Percentiles rank a stretch among this genome's conserved stretches.
These are phyloP conservation scores for Fusarium chuoi DNA, from an alignment of 2,329 filamentous ascomycete species.

Conservation along the genomic window DNA sequence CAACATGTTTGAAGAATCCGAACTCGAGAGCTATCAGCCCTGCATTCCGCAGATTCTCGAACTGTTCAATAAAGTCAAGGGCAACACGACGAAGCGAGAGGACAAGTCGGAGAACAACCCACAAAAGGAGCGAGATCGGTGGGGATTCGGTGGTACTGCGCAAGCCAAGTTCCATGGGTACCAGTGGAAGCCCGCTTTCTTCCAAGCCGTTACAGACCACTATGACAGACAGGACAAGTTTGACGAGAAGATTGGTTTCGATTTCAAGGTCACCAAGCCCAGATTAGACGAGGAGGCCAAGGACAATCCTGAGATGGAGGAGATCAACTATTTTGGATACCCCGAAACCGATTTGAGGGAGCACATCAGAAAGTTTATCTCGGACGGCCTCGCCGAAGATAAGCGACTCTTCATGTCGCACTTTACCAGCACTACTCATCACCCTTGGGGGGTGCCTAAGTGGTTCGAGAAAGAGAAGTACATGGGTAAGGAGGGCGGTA, in stretches of 20 bases:
- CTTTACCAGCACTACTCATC: slow-evolving; percentile 50
- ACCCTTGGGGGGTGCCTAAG: slow-evolving; percentile 43
- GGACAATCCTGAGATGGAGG: slow-evolving; percentile 33
- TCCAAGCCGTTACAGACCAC: slow-evolving; percentile 48
- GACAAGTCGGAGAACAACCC: not conserved
- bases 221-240: slow-evolving; percentile 49
- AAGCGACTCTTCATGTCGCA: slow-evolving; percentile 50
- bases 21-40: slow-evolving; percentile 56
- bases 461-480: slow-evolving; percentile 42
- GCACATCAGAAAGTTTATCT: slow-evolving; percentile 48
- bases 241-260: slow-evolving; percentile 47
- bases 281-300: slow-evolving; percentile 40
- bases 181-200: slow-evolving; percentile 47
- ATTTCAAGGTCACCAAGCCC: slow-evolving; percentile 45
- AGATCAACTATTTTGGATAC: slow-evolving; percentile 50
- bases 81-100: slow-evolving; percentile 10
- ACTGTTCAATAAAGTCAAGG: slow-evolving; percentile 43
- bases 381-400: slow-evolving; percentile 43
- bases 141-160: not conserved
- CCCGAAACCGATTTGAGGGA: slow-evolving; percentile 45
- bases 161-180: slow-evolving; percentile 40
- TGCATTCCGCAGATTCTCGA: slow-evolving; percentile 54
- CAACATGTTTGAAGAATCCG: slow-evolving; percentile 55
- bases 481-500: slow-evolving; percentile 36
- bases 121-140: slow-evolving; percentile 5